Conservation (phyloP, 345 rosid species). For the Noccaea caerulescens region DNA sequence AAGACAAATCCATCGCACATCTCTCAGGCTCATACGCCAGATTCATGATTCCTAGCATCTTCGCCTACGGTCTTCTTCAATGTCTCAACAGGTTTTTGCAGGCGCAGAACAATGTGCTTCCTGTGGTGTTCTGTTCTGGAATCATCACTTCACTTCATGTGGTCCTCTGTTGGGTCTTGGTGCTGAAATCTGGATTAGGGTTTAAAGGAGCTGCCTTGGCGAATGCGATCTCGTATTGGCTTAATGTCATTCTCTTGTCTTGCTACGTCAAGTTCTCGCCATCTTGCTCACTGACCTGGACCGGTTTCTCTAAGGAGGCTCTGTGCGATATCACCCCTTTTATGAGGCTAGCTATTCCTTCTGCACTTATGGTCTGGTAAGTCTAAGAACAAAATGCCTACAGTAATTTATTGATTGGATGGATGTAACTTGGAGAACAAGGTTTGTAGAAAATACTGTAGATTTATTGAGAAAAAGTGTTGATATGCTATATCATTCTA, state of each 20-base stretch:
- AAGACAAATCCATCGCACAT: constrained; percentile 37
- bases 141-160: constrained; percentile 30
- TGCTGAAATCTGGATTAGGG: constrained; percentile 39
- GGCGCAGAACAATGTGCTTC: constrained; percentile 59
- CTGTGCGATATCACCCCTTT: constrained; percentile 28
- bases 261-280: constrained; percentile 44
- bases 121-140: constrained; percentile 46
- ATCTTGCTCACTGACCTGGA: constrained; percentile 49
- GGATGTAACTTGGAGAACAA: constrained; percentile 19
- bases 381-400: not conserved
- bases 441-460: not conserved
- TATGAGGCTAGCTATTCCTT: constrained; percentile 50
- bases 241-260: constrained; percentile 38
- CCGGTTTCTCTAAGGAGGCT: constrained; percentile 48
- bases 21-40: constrained; percentile 45
- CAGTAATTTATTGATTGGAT: not conserved
- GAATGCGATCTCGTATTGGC: constrained; percentile 36
- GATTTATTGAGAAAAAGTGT: not conserved
- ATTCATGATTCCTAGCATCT: constrained; percentile 69
- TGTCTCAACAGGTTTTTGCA: constrained; percentile 67
- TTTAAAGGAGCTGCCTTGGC: constrained; percentile 45
- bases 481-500: not conserved
- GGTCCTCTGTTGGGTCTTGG: constrained; percentile 35
- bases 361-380: constrained; percentile 56
- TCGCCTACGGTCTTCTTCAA: constrained; percentile 61